Conservation (phyloP, 2,329 filamentous ascomycete species). For the Fusarium agapanthi region DNA sequence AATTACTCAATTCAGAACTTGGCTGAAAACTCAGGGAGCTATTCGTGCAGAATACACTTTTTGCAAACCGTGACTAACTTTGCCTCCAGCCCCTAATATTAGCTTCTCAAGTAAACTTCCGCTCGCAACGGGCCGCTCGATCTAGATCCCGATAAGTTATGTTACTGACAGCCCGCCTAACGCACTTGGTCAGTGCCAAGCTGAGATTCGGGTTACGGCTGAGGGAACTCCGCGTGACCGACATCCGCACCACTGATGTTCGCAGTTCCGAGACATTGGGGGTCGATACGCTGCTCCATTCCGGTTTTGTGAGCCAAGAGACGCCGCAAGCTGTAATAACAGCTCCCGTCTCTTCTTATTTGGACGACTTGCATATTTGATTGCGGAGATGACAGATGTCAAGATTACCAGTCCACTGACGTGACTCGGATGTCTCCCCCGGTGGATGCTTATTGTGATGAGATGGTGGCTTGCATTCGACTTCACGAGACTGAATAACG, state of each 20-base stretch:
- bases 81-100: background rate
- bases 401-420: background rate
- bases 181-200: background rate
- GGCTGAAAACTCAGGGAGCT: rapidly evolving
- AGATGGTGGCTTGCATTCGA: background rate
- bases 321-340: background rate
- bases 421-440: background rate
- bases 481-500: background rate
- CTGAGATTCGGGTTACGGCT: background rate
- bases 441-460: background rate
- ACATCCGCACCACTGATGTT: background rate
- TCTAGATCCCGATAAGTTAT: background rate
- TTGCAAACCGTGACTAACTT: background rate
- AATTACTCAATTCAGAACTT: rapidly evolving
- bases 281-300: background rate
- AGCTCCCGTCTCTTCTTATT: background rate
- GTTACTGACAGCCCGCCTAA: background rate
- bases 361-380: background rate
- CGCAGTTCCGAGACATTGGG: background rate
- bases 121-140: constrained; percentile 12
- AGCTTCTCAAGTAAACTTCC: background rate
- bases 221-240: background rate
- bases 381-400: background rate
- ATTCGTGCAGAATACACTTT: background rate
- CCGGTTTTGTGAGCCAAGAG: background rate